Evolutionary conservation across 78 protist genomes (phyloP), one percentile per base, ranked within the genome.

Genomic region (Dictyostelium intermedium): DNA sequence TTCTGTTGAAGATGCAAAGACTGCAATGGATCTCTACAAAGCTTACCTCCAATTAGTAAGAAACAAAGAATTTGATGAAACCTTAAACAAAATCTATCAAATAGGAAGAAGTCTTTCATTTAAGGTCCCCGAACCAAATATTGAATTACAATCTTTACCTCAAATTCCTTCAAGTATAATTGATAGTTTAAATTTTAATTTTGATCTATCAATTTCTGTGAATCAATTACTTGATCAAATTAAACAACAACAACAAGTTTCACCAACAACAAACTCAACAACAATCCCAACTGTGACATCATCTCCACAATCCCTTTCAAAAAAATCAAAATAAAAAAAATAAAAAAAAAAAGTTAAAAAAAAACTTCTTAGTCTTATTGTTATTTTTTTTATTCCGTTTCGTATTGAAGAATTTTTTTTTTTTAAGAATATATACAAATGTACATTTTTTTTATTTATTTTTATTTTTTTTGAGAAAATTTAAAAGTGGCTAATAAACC

Each of bases 1-100:
- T 86, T 74, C 92, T 66, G 84, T 95, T 5, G 99, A 98, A 69
- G 99, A 98, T 66, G 97, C 99, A 4, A 72, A 85, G 37, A 91
- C 97, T 37, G 98, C 98, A 1, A 92, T 97, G 89, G 84, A 66
- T 3, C 91, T 97, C n/a, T 97, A 97, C 37, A 77, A 96, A 73
- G 34, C 66, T 11, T 97, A 96, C 84, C 41, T 37, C 25, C 69
- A 61, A 30, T 83, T 95, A 18, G 87, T 76, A 20, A 82, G 25
- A 14, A 87, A 82, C 25, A 95, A 95, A n/a, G 95, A 72, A 27
- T 83, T 97, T 85, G 97, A 97, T 18, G 93, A 91, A 47, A 89
- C 91, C 5, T 47, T 97, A 10, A 91, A 86, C 2, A 76, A 91
- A 72, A 73, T 97, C 25, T 97, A 97, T 86, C 94, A 91, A 69